A percentile compares a stretch with the other conserved stretches of the same genome.
Conservation (phyloP, 1,284 basidiomycete genomes). For the Cutaneotrichosporon sp. region DNA sequence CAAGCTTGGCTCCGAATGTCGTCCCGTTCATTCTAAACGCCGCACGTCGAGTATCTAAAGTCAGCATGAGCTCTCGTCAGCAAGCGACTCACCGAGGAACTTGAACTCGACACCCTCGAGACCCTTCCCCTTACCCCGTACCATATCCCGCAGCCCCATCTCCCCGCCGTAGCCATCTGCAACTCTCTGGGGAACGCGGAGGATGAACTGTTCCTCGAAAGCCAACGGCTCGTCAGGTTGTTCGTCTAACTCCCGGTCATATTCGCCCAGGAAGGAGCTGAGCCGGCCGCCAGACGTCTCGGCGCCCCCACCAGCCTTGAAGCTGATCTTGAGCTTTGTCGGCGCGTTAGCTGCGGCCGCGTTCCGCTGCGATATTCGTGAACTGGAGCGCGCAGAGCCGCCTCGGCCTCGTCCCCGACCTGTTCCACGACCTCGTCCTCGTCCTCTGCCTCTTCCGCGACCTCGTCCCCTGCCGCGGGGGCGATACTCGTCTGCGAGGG, state of each 20-base stretch:
- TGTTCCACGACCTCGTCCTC: conserved; percentile 13
- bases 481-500: conserved; percentile 1
- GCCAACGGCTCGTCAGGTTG: conserved; percentile 79
- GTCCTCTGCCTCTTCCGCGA: conserved; percentile 20
- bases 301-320: conserved; percentile 24
- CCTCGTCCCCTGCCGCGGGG: conserved; percentile 9
- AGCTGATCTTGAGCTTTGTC: conserved; percentile 36
- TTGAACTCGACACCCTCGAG: conserved; percentile 91
- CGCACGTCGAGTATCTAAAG: conserved; percentile 82
- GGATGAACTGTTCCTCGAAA: conserved; percentile 96
- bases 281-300: conserved; percentile 24
- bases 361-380: conserved; percentile 17
- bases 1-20: conserved; percentile 84
- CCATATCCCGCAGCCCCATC: conserved; percentile 71
- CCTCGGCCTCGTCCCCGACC: conserved; percentile 14
- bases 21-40: conserved; percentile 80
- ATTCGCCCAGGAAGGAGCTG: conserved; percentile 76
- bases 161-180: conserved; percentile 38
- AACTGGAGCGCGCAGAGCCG: conserved; percentile 8
- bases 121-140: conserved; percentile 68
- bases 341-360: conserved; percentile 7
- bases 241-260: conserved; percentile 91
- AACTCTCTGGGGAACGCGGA: conserved; percentile 72
- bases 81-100: conserved; percentile 70
- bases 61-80: neutral